Percentiles rank a stretch among this genome's conserved stretches.
Conservation (phyloP, 1,284 basidiomycete genomes). For the Ceratobasidium sp. region DNA sequence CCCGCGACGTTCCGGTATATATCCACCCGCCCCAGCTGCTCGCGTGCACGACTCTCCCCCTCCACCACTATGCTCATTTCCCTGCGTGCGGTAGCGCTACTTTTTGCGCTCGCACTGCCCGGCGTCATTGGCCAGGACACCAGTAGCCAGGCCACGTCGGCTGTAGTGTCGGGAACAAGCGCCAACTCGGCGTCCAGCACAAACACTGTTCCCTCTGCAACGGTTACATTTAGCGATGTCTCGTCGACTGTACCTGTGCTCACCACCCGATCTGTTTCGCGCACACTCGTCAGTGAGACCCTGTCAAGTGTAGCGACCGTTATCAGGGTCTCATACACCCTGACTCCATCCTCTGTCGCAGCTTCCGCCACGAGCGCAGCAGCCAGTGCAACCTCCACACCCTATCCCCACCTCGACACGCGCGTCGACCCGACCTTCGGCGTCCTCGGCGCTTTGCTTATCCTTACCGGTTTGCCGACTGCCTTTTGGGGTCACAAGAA, state of each 20-base stretch:
- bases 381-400: conserved; percentile 48
- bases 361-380: conserved; percentile 56
- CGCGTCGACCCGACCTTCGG: conserved; percentile 87
- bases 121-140: conserved; percentile 10
- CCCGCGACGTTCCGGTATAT: neutral
- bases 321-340: conserved; percentile 33
- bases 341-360: conserved; percentile 48
- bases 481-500: conserved; percentile 93
- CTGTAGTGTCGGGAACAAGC: neutral
- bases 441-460: conserved; percentile 85
- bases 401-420: conserved; percentile 68
- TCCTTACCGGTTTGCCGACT: conserved; percentile 86
- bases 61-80: conserved; percentile 8
- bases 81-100: neutral
- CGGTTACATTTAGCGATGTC: conserved; percentile 15
- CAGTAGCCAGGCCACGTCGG: neutral
- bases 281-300: conserved; percentile 11
- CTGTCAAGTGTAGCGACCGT: conserved; percentile 32
- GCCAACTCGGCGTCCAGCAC: neutral
- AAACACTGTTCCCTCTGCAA: conserved; percentile 2
- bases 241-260: neutral
- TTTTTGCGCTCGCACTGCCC: conserved; percentile 7
- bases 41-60: neutral
- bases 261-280: conserved; percentile 23
- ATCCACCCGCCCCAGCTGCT: neutral